These are phyloP conservation scores for Boletus tylopilopsis DNA, from an alignment of 768 basidiomycete species.

Conservation along the genomic window DNA sequence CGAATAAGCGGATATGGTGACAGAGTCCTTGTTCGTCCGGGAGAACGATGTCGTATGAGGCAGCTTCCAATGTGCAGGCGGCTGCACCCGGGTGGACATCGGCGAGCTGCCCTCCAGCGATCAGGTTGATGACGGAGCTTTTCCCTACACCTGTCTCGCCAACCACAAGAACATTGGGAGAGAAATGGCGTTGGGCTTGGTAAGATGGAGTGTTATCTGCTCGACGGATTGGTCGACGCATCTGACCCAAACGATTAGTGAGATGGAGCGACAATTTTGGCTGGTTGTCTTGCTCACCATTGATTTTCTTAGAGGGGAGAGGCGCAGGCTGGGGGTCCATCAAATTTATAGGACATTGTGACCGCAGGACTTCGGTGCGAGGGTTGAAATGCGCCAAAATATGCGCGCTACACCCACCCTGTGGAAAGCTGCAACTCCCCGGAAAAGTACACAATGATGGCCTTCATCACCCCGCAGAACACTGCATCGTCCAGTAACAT, in stretches of 20 bases:
- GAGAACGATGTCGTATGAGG: slow-evolving; percentile 25
- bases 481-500: slow-evolving; percentile 14
- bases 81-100: slow-evolving; percentile 25
- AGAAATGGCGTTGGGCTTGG: slow-evolving; percentile 11
- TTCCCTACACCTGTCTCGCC: slow-evolving; percentile 34
- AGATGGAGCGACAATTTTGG: not conserved
- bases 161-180: slow-evolving; percentile 39
- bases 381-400: not conserved
- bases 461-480: not conserved
- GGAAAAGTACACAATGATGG: too few relatives aligned
- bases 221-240: slow-evolving; percentile 4
- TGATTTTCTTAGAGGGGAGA: not conserved
- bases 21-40: slow-evolving; percentile 11
- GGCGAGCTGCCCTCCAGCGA: slow-evolving; percentile 28
- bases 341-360: slow-evolving; percentile 16
- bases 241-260: slow-evolving; percentile 9
- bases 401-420: slow-evolving; percentile 15
- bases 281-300: slow-evolving; percentile 12
- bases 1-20: slow-evolving; percentile 28
- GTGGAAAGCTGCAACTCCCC: too few relatives aligned
- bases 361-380: not conserved
- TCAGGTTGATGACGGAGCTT: slow-evolving; percentile 41
- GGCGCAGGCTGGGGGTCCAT: not conserved
- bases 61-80: slow-evolving; percentile 36
- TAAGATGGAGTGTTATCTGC: slow-evolving; percentile 20